phyloP scores from a whole-genome alignment of 768 basidiomycete species.

The Lactarius psammicola region DNA sequence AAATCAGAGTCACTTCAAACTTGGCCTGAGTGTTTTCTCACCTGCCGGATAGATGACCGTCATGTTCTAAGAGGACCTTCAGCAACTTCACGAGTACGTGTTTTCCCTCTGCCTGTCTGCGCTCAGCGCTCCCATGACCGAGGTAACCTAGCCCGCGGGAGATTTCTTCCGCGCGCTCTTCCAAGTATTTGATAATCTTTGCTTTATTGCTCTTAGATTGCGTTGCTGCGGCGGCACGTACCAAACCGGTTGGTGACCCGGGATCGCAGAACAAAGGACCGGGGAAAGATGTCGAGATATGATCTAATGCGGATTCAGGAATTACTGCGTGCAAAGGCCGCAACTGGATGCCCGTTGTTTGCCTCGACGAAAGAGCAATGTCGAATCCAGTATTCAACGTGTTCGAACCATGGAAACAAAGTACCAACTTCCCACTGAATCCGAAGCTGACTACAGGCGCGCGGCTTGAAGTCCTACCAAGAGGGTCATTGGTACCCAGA shows the following conservation, averaged over 20 bases:
- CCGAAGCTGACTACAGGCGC: constrained; percentile 87
- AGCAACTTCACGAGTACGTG: constrained; percentile 70
- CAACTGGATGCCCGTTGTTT: constrained; percentile 66
- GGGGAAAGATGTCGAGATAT: constrained; percentile 62
- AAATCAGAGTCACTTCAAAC: constrained; percentile 3
- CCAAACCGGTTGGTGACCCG: constrained; percentile 61
- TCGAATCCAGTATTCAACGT: constrained; percentile 73
- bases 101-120: constrained; percentile 69
- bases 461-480: constrained; percentile 67
- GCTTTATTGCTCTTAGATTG: constrained; percentile 83
- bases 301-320: constrained; percentile 60
- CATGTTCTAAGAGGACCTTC: constrained; percentile 81
- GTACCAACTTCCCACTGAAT: constrained; percentile 87
- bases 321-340: constrained; percentile 66
- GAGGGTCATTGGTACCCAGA: constrained; percentile 76
- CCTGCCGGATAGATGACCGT: constrained; percentile 86
- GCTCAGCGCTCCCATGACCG: constrained; percentile 48
- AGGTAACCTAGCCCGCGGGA: constrained; percentile 74
- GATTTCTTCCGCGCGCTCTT: constrained; percentile 72
- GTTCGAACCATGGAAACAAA: constrained; percentile 78
- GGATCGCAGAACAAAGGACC: constrained; percentile 85
- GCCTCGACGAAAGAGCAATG: constrained; percentile 69
- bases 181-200: constrained; percentile 72
- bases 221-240: constrained; percentile 55
- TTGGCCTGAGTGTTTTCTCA: constrained; percentile 41